phyloP scores from a whole-genome alignment of 306 rosid genomes.

The Carpinus viminea region DNA sequence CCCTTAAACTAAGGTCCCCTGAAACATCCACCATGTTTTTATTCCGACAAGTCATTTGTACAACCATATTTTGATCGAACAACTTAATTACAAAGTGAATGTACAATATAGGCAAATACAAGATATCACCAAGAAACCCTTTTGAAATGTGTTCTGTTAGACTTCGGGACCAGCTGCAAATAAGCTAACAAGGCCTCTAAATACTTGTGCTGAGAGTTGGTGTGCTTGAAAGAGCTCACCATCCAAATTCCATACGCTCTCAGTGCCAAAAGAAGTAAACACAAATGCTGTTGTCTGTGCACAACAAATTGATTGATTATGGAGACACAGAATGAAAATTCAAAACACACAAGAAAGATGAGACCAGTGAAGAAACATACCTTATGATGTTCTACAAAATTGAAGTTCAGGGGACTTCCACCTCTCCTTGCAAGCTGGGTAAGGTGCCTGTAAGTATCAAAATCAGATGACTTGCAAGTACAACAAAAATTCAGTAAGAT shows the following conservation, averaged over 20 bases:
- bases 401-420: slow-evolving; percentile 74
- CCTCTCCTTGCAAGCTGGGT: slow-evolving; percentile 81
- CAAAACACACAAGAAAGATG: neutral
- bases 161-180: slow-evolving; percentile 91
- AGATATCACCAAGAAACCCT: slow-evolving; percentile 18
- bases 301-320: neutral
- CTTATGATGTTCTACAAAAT: slow-evolving; percentile 90
- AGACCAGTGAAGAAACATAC: slow-evolving; percentile 39
- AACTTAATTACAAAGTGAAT: slow-evolving; percentile 17
- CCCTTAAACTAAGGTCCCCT: neutral
- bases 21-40: slow-evolving; percentile 12
- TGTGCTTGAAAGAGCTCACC: slow-evolving; percentile 86
- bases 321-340: neutral
- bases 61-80: neutral
- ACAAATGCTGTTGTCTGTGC: slow-evolving; percentile 77
- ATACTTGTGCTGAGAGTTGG: slow-evolving; percentile 89
- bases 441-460: slow-evolving; percentile 67
- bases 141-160: slow-evolving; percentile 26
- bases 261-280: slow-evolving; percentile 69
- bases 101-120: slow-evolving; percentile 5
- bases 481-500: neutral
- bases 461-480: neutral
- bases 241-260: slow-evolving; percentile 91
- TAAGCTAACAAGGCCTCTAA: slow-evolving; percentile 74
- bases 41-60: slow-evolving; percentile 12